Conservation (phyloP, 768 basidiomycete species). For the Termitomyces sp. region DNA sequence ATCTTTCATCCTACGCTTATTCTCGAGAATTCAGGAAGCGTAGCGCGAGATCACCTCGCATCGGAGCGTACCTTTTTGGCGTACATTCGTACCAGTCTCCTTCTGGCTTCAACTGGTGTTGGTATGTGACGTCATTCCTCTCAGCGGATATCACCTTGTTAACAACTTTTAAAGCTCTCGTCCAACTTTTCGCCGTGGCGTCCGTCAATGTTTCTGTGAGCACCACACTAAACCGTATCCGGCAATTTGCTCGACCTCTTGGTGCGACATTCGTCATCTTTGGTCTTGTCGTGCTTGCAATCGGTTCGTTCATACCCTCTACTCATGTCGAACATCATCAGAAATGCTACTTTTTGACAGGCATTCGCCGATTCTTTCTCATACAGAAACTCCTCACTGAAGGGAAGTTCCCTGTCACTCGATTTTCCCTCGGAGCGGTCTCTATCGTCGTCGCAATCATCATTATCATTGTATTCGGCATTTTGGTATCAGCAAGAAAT, state of each 20-base stretch:
- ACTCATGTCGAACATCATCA: neutral
- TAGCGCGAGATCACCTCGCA: slow-evolving; percentile 63
- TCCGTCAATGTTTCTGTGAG: slow-evolving; percentile 14
- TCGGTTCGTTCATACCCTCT: slow-evolving; percentile 36
- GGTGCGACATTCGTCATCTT: slow-evolving; percentile 47
- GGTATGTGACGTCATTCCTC: slow-evolving; percentile 35
- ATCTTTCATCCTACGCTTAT: slow-evolving; percentile 12
- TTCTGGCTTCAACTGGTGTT: slow-evolving; percentile 56
- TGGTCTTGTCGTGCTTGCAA: slow-evolving; percentile 42
- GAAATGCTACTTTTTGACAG: slow-evolving; percentile 32
- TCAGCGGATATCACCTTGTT: neutral
- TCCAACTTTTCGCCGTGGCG: slow-evolving; percentile 50
- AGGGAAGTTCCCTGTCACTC: slow-evolving; percentile 54
- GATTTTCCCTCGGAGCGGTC: slow-evolving; percentile 36
- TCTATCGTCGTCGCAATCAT: slow-evolving; percentile 23
- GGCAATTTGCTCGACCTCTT: slow-evolving; percentile 44
- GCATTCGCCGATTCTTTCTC: slow-evolving; percentile 48
- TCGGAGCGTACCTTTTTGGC: slow-evolving; percentile 63
- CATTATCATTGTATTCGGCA: slow-evolving; percentile 18
- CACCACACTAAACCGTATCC: slow-evolving; percentile 18
- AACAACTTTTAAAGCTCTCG: slow-evolving; percentile 35
- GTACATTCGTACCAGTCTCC: slow-evolving; percentile 62
- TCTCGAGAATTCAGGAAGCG: slow-evolving; percentile 58
- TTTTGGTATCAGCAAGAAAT: slow-evolving; percentile 17
- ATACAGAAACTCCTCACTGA: slow-evolving; percentile 48